Evolutionary conservation across 1,284 basidiomycete genomes (phyloP).

Genomic region (Crucibulum cyathiforme): DNA sequence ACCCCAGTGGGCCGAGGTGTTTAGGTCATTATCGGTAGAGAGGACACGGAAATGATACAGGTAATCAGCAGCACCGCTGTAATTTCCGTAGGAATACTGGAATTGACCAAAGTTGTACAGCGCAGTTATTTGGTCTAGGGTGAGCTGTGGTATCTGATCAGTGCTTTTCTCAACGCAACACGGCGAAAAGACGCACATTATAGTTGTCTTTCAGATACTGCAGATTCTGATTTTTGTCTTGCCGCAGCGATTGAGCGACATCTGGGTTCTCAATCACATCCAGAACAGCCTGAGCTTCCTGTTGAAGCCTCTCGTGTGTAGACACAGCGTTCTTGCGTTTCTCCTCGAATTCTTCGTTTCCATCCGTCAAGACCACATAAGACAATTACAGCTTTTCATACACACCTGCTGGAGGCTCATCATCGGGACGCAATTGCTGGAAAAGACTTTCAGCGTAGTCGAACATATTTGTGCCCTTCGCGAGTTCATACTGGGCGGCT

Average conservation of each 20-base stretch:
- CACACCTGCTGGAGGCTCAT: slow-evolving; percentile 71
- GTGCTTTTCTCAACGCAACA: not conserved
- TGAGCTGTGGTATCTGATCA: slow-evolving; percentile 64
- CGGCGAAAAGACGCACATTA: slow-evolving; percentile 60
- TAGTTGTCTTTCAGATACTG: slow-evolving; percentile 95
- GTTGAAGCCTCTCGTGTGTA: slow-evolving; percentile 83
- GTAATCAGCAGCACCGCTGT: slow-evolving; percentile 95
- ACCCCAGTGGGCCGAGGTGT: slow-evolving; percentile 96
- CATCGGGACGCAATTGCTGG: slow-evolving; percentile 75
- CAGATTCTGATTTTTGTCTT: slow-evolving; percentile 97
- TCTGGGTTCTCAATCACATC: slow-evolving; percentile 98
- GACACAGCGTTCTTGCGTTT: slow-evolving; percentile 84
- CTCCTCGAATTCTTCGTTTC: slow-evolving; percentile 73
- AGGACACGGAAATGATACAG: slow-evolving; percentile 97
- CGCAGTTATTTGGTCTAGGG: slow-evolving; percentile 92
- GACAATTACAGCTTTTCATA: slow-evolving; percentile 2
- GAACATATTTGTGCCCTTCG: slow-evolving; percentile 96
- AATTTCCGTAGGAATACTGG: slow-evolving; percentile 97
- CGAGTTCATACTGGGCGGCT: slow-evolving; percentile 94
- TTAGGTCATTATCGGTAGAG: slow-evolving; percentile 90
- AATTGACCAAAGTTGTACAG: slow-evolving; percentile 99
- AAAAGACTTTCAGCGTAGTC: slow-evolving; percentile 87
- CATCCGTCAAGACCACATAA: not conserved
- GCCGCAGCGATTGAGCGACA: slow-evolving; percentile 86
- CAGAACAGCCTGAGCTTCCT: slow-evolving; percentile 90